Percentiles rank a stretch among this genome's conserved stretches.
Conservation (phyloP, 306 rosid species). For the Glycyrrhiza uralensis region DNA sequence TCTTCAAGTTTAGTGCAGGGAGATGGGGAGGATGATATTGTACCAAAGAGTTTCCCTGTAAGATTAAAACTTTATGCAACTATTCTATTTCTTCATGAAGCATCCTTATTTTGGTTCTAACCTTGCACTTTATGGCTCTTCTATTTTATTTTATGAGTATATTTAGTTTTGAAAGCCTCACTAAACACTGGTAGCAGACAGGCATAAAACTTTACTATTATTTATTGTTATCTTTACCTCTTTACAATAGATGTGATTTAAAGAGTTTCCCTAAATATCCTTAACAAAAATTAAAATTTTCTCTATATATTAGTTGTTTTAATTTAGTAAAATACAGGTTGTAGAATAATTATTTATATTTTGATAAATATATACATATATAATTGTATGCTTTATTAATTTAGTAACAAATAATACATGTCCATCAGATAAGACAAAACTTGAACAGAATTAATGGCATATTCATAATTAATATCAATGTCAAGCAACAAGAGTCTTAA, state of each 20-base stretch:
- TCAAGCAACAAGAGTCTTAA: background rate
- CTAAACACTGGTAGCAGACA: background rate
- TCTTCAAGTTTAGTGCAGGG: slow-evolving; percentile 21
- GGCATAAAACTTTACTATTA: background rate
- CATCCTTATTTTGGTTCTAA: background rate
- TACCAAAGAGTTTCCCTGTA: slow-evolving; percentile 39
- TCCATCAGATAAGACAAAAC: background rate
- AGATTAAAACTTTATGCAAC: slow-evolving; percentile 24
- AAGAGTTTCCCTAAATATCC: background rate
- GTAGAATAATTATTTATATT: background rate
- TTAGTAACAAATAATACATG: background rate
- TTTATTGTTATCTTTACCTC: background rate
- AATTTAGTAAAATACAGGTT: background rate
- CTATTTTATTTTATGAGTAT: background rate
- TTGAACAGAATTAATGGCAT: background rate
- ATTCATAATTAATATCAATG: background rate
- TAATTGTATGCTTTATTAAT: background rate
- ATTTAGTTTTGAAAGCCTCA: background rate
- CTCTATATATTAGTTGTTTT: slow-evolving; percentile 2
- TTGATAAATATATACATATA: background rate
- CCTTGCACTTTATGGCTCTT: background rate
- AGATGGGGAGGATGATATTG: slow-evolving; percentile 27
- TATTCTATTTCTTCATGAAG: background rate
- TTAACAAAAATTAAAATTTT: background rate
- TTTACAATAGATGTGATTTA: background rate